Conservation (phyloP, 2,329 filamentous ascomycete genomes). For the Cladosporium halotolerans region DNA sequence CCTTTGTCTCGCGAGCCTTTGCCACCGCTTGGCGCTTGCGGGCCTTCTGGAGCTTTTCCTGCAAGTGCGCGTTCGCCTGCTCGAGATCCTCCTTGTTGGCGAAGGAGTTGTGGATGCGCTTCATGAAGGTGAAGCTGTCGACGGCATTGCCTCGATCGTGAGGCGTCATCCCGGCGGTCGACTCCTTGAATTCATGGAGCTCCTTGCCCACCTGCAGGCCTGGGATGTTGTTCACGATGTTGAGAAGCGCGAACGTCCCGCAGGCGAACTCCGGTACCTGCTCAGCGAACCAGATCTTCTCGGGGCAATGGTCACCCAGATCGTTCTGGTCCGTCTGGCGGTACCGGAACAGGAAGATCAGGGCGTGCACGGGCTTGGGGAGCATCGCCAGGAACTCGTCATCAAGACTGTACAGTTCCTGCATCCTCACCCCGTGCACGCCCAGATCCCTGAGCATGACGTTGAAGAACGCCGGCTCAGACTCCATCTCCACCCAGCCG, state of each 20-base stretch:
- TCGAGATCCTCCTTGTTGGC: constrained; percentile 73
- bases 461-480: constrained; percentile 83
- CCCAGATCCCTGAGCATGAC: constrained; percentile 75
- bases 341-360: constrained; percentile 84
- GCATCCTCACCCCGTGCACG: constrained; percentile 63
- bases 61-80: constrained; percentile 59
- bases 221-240: constrained; percentile 82
- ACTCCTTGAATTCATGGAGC: constrained; percentile 65
- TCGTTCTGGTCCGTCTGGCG: constrained; percentile 49
- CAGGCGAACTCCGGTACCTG: constrained; percentile 83
- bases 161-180: constrained; percentile 62
- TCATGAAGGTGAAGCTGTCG: constrained; percentile 67
- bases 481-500: constrained; percentile 80
- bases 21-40: constrained; percentile 27
- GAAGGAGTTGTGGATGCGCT: constrained; percentile 81
- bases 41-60: constrained; percentile 43
- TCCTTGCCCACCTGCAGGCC: constrained; percentile 62
- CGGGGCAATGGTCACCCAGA: constrained; percentile 49
- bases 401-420: constrained; percentile 71
- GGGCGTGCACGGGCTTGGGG: constrained; percentile 67
- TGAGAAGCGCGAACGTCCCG: constrained; percentile 85
- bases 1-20: constrained; percentile 25
- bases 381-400: constrained; percentile 56
- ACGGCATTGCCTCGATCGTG: constrained; percentile 70
- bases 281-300: constrained; percentile 86